phyloP scores from a whole-genome alignment of 2,329 filamentous ascomycete species.

The Fusarium sarcochroum region DNA sequence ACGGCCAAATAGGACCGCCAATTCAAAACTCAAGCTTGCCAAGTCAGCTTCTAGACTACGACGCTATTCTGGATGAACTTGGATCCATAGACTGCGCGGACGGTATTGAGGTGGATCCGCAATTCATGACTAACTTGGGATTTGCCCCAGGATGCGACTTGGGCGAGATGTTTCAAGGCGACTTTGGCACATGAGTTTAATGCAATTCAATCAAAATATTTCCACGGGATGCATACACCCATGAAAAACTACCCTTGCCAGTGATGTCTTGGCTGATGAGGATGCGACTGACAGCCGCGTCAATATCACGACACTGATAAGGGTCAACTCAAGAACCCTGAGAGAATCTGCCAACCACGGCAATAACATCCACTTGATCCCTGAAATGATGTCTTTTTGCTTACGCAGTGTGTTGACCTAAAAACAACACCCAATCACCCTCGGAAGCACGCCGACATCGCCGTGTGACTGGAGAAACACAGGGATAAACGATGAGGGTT shows the following conservation, averaged over 20 bases:
- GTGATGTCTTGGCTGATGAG: constrained; percentile 2
- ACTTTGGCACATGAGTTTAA: constrained; percentile 54
- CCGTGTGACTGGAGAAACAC: constrained; percentile 10
- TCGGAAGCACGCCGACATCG: constrained; percentile 5
- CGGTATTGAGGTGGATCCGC: constrained; percentile 67
- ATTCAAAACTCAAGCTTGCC: constrained; percentile 40
- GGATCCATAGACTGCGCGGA: constrained; percentile 65
- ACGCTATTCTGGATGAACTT: constrained; percentile 66
- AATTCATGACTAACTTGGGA: constrained; percentile 77
- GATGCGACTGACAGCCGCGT: neutral
- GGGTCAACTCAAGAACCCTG: neutral
- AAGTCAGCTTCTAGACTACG: constrained; percentile 60
- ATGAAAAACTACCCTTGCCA: neutral
- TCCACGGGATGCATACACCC: constrained; percentile 8
- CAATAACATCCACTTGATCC: neutral
- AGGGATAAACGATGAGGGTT: constrained; percentile 29
- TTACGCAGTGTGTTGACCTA: neutral
- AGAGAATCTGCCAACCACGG: neutral
- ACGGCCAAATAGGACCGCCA: constrained; percentile 40
- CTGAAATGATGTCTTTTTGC: neutral
- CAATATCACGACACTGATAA: neutral
- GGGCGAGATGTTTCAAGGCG: constrained; percentile 63
- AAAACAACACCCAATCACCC: constrained; percentile 2
- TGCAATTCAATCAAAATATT: constrained; percentile 33
- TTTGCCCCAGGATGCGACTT: constrained; percentile 74